phyloP scores from a whole-genome alignment of 2,329 filamentous ascomycete genomes.

The Metarhizium sp. region DNA sequence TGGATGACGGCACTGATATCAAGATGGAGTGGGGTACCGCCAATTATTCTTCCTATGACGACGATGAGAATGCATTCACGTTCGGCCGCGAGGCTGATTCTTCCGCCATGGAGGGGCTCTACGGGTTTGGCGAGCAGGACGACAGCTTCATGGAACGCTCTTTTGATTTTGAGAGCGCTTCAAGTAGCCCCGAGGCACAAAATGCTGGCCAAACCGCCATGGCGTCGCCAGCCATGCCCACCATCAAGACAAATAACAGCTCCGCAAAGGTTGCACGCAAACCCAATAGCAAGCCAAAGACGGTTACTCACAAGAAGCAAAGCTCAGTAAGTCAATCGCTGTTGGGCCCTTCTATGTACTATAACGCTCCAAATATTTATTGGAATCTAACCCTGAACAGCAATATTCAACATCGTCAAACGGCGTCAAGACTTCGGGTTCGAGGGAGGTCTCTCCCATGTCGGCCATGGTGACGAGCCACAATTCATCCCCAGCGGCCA shows the following conservation, averaged over 20 bases:
- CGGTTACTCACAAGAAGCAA: conserved; percentile 26
- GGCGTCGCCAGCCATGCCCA: conserved; percentile 33
- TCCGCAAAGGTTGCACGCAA: conserved; percentile 15
- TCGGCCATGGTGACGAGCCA: conserved; percentile 43
- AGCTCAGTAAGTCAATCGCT: conserved; percentile 27
- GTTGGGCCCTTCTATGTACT: conserved; percentile 8
- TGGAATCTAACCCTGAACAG: conserved; percentile 24
- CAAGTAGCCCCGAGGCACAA: conserved; percentile 42
- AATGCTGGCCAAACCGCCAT: conserved; percentile 20
- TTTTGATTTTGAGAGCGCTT: conserved; percentile 50
- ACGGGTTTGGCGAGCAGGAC: conserved; percentile 22
- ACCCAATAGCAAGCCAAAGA: conserved; percentile 13
- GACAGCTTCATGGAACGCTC: conserved; percentile 38
- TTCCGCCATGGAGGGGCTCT: conserved; percentile 19
- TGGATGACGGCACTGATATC: conserved; percentile 30
- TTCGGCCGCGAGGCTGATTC: conserved; percentile 20
- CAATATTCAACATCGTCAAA: conserved; percentile 42
- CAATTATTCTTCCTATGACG: conserved; percentile 24
- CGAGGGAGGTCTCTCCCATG: conserved; percentile 46
- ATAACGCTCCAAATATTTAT: not conserved
- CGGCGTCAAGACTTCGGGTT: conserved; percentile 34
- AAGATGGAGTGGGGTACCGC: conserved; percentile 34
- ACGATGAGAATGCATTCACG: conserved; percentile 28
- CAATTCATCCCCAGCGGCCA: conserved; percentile 37
- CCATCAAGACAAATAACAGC: conserved; percentile 24